Conservation (phyloP, 2,329 filamentous ascomycete species). For the Fusarium ramigenum region DNA sequence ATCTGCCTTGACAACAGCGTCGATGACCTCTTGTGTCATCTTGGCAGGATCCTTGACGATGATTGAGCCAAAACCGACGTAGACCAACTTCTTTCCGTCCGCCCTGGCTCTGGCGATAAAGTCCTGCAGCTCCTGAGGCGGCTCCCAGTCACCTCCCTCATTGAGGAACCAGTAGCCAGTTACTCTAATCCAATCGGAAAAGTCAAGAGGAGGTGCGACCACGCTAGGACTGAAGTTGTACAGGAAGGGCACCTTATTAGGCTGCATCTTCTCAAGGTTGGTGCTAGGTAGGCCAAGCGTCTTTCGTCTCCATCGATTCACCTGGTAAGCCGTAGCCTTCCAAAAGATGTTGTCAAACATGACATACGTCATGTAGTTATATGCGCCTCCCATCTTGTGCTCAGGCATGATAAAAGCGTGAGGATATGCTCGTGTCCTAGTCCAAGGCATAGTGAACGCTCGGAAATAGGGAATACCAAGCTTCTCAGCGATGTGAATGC, state of each 20-base stretch:
- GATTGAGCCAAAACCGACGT: slow-evolving; percentile 96
- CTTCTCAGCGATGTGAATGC: slow-evolving; percentile 96
- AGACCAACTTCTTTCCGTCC: slow-evolving; percentile 91
- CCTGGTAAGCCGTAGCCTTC: slow-evolving; percentile 89
- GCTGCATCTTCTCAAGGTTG: slow-evolving; percentile 88
- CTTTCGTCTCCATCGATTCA: slow-evolving; percentile 92
- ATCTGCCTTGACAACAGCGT: slow-evolving; percentile 89
- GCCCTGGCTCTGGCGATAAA: slow-evolving; percentile 86
- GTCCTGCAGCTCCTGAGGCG: slow-evolving; percentile 76
- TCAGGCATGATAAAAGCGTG: slow-evolving; percentile 95
- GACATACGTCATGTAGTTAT: slow-evolving; percentile 94
- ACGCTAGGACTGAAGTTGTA: slow-evolving; percentile 97
- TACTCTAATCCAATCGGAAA: slow-evolving; percentile 96
- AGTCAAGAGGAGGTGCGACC: slow-evolving; percentile 93
- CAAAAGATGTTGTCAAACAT: slow-evolving; percentile 98
- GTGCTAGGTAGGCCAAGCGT: slow-evolving; percentile 82
- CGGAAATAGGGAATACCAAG: slow-evolving; percentile 94
- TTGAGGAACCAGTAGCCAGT: slow-evolving; percentile 99
- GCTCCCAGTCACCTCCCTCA: slow-evolving; percentile 74
- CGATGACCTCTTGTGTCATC: slow-evolving; percentile 91
- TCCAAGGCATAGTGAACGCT: slow-evolving; percentile 99
- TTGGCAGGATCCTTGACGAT: slow-evolving; percentile 89
- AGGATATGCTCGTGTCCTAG: slow-evolving; percentile 91
- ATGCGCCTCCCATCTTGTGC: slow-evolving; percentile 92
- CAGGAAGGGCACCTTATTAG: slow-evolving; percentile 96